Percentiles rank a stretch among this genome's conserved stretches.
Evolutionary conservation across 257 asterid genomes (phyloP).

Genomic region (Agastache rugosa): DNA sequence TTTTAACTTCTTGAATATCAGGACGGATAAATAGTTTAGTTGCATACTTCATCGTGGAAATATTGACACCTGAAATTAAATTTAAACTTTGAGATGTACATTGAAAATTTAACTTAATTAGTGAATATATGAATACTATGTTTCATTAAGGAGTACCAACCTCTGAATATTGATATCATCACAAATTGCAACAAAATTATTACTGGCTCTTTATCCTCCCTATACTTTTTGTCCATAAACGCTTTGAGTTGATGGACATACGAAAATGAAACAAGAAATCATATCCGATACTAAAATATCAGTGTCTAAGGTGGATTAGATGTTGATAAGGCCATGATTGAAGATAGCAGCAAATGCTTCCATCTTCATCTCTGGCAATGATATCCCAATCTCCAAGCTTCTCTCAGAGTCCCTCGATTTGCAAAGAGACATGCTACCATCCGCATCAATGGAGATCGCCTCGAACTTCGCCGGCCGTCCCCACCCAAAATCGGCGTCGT

Average conservation of each 20-base stretch:
- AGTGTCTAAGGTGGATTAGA: not conserved
- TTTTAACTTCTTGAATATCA: too few species aligned
- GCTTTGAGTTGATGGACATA: not conserved
- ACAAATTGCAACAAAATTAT: not conserved
- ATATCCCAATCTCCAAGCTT: slow-evolving; percentile 38
- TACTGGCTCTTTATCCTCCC: not conserved
- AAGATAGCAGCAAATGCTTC: slow-evolving; percentile 32
- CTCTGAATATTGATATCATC: not conserved
- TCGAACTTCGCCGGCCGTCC: slow-evolving; percentile 39
- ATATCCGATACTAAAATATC: too few species aligned
- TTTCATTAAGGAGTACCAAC: not conserved
- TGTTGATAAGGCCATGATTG: slow-evolving; percentile 15
- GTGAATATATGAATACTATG: too few species aligned
- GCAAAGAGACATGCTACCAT: slow-evolving; percentile 32
- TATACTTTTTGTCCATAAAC: not conserved
- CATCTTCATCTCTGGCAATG: slow-evolving; percentile 33
- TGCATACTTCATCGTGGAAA: too few species aligned
- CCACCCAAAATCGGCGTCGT: slow-evolving; percentile 43
- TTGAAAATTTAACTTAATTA: too few species aligned
- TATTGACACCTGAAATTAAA: too few species aligned
- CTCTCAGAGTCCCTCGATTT: slow-evolving; percentile 18
- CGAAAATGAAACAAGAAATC: too few species aligned
- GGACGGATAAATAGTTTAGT: too few species aligned
- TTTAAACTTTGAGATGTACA: too few species aligned
- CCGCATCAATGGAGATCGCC: slow-evolving; percentile 26